Base-by-base conservation (phyloP, 2,329 filamentous ascomycete species). In the Colletotrichum melonis region DNA sequence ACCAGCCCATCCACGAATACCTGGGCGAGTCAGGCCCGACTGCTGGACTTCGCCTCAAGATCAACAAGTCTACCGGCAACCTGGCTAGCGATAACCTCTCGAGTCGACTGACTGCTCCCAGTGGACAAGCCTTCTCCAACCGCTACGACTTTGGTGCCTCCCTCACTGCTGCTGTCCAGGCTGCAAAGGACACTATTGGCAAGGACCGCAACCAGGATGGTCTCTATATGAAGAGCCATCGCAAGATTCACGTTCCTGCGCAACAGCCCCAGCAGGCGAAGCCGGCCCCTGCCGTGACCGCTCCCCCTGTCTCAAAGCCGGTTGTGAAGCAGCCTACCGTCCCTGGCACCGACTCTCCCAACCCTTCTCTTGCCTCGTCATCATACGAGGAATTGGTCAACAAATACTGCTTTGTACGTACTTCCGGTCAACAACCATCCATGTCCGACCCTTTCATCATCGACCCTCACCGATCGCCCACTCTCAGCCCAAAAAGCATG, bases 321-420 rank as follows among this genome's bases (percentile, higher is more conserved):
- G 58, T 55, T 5, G 38, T 75, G 8, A 49, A 49, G 58, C 59
- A 58, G 64, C 75, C 76, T 79, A 78, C 78, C 79, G 78, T 75
- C 66, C 79, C 82, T 74, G 84, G 84, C 70, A 81, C 90, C 83
- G 80, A 89, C 84, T 86, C 89, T 80, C 81, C 87, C 86, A 82
- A 84, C 76, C 77, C 85, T 62, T 84, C 84, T 79, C 92, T 98
- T 76, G 91, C 95, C 74, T 97, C 95, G 76, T 92, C 94, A 74
- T 95, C 96, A 73, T 98, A 99, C 83, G 94, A 97, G 85, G 97
- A 99, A 85, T 90, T 99, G 76, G 93, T 99, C 83, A 95, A 97
- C 88, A 98, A 97, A 88, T 99, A 98, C 89, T 99, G 97, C 89
- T 99, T 98, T 91, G 96, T 98, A 96, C 92, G 96, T 97, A 89